Base-by-base conservation (phyloP, 306 rosid species). In the Acmispon strigosus region DNA sequence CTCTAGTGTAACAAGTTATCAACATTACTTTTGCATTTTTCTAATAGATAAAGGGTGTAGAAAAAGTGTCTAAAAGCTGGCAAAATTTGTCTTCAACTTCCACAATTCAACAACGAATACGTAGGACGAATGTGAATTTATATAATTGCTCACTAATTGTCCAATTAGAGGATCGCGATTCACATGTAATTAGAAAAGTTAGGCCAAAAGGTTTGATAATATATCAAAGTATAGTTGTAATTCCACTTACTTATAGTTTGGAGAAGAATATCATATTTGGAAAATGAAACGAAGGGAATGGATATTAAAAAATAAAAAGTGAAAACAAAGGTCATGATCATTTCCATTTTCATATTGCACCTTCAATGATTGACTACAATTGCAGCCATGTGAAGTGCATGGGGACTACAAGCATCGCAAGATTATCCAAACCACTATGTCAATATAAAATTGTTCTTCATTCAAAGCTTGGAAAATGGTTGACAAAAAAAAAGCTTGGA, bases 361-460 rank as follows among this genome's bases (percentile, higher is more conserved):
- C 66, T 43, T 85, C 89, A 85, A 83, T 85, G 78, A 85, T 87
- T 87, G 79, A 85, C 85, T 42, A 56, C 80, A 81, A 83, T 81
- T 83, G 86, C 45, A 62, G 73, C 83, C 87, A 87, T 85, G 87
- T 87, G 89, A 77, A 78, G 66, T 73, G 65, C 80, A 75, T 78
- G 68, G 72, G 61, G 69, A 50, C 66, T 67, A 34, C 20, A 68
- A 68, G 71, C 70, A 76, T 50, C 63, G 45, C 56, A 57, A 74
- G 76, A 61, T 70, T 74, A 82, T 80, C 78, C 73, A 48, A 48
- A 39, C 76, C 74, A 69, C 79, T 65, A 45, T 47, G 42, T 62
- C 62, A 36, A 0, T 39, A 37, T 17, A 20, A 27, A 55, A 32
- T 52, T 34, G 10, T 32, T 74, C n/a, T 39, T 24, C 43, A 74